phyloP scores from a whole-genome alignment of 768 basidiomycete species.

The Boletellus emodensis region DNA sequence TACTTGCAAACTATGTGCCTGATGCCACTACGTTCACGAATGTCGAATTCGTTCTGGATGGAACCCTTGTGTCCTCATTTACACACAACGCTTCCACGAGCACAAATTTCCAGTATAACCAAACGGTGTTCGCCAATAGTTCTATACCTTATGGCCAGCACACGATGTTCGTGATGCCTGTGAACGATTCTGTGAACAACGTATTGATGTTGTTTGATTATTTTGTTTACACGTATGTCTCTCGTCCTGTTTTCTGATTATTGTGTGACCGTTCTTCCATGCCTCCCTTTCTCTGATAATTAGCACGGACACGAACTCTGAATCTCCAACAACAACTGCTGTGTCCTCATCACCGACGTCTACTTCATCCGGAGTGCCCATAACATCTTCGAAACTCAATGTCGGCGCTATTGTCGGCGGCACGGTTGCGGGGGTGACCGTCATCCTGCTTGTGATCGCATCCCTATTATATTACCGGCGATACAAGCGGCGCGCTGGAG shows the following conservation, averaged over 20 bases:
- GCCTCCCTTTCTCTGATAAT: not conserved
- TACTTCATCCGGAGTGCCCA: too few species aligned
- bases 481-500: not conserved
- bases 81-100: not conserved
- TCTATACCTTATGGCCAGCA: slow-evolving; percentile 1
- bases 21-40: not conserved
- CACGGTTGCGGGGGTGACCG: not conserved
- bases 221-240: slow-evolving; percentile 14
- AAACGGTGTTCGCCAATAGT: slow-evolving; percentile 9
- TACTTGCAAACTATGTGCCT: slow-evolving; percentile 2
- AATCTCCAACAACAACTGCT: not conserved
- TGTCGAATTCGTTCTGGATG: slow-evolving; percentile 12
- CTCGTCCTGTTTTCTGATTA: not conserved
- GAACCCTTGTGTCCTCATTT: not conserved
- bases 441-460: not conserved
- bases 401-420: slow-evolving; percentile 5
- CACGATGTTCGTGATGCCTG: slow-evolving; percentile 1
- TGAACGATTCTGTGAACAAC: not conserved
- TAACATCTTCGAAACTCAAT: not conserved
- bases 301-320: not conserved
- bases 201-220: slow-evolving; percentile 17
- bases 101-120: slow-evolving; percentile 10
- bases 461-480: slow-evolving; percentile 5
- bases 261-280: too few species aligned
- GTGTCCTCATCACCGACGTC: too few species aligned